Percentiles rank a stretch among this genome's conserved stretches.
Conservation (phyloP, 2,329 filamentous ascomycete genomes). For the Pseudogymnoascus sp. region DNA sequence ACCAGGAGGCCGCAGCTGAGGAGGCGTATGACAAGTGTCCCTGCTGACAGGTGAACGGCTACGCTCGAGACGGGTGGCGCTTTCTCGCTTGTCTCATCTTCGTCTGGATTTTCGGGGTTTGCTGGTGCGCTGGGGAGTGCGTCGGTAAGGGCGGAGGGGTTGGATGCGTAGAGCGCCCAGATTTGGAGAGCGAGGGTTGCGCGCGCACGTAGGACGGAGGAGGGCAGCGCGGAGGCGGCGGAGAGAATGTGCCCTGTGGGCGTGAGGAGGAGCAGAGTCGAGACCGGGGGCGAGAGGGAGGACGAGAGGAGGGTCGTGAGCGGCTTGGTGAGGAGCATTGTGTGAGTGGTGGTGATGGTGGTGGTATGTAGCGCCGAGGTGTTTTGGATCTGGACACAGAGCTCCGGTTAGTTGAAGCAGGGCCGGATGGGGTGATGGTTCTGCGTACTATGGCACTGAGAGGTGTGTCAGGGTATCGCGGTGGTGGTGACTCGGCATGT, state of each 20-base stretch:
- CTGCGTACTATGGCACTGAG: conserved; percentile 2
- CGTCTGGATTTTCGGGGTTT: conserved; percentile 20
- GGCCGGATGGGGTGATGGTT: conserved; percentile 20
- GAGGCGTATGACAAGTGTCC: conserved; percentile 51
- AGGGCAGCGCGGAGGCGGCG: conserved; percentile 51
- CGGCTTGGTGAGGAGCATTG: conserved; percentile 56
- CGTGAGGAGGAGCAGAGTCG: conserved; percentile 55
- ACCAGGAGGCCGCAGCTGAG: conserved; percentile 56
- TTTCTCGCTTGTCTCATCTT: conserved; percentile 21
- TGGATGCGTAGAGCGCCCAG: conserved; percentile 50
- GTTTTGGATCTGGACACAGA: conserved; percentile 10
- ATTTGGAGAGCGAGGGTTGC: conserved; percentile 59
- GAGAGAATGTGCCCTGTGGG: conserved; percentile 58
- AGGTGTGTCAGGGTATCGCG: background rate
- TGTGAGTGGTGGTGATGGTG: conserved; percentile 18
- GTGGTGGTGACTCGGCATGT: conserved; percentile 9
- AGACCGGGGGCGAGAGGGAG: conserved; percentile 48
- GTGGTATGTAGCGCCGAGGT: conserved; percentile 19
- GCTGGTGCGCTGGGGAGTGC: conserved; percentile 32
- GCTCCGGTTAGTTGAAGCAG: conserved; percentile 8
- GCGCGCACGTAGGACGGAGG: conserved; percentile 54
- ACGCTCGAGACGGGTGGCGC: conserved; percentile 23
- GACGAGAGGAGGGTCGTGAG: conserved; percentile 56
- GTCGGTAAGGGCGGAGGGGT: conserved; percentile 37
- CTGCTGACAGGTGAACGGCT: conserved; percentile 50